phyloP scores from a whole-genome alignment of 2,329 filamentous ascomycete genomes.

The Claviceps spartinae region DNA sequence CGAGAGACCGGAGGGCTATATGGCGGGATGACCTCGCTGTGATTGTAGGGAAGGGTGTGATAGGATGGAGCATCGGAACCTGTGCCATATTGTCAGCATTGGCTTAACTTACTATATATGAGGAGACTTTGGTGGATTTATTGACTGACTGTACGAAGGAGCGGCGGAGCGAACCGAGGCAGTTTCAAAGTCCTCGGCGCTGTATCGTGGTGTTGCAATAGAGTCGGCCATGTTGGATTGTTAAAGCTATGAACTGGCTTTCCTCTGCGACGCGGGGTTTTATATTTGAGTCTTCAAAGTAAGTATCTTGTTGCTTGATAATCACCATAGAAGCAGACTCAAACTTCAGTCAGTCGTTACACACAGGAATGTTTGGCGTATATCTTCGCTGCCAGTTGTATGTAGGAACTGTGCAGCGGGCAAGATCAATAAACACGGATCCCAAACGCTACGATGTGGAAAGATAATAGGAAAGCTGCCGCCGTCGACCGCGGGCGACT shows the following conservation, averaged over 20 bases:
- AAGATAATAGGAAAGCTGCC: not conserved
- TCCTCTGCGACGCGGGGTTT: too few relatives aligned
- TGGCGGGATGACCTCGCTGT: constrained; percentile 31
- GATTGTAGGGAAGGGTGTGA: constrained; percentile 37
- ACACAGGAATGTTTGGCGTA: too few relatives aligned
- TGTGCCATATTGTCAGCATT: constrained; percentile 12
- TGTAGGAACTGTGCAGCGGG: not conserved
- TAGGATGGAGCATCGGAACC: constrained; percentile 54
- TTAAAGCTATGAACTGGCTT: too few relatives aligned
- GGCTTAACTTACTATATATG: not conserved
- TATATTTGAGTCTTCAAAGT: too few relatives aligned
- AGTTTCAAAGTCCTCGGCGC: constrained; percentile 49
- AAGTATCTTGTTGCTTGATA: too few relatives aligned
- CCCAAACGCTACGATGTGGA: not conserved
- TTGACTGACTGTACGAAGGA: constrained; percentile 49
- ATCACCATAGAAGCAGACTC: too few relatives aligned
- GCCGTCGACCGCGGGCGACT: not conserved
- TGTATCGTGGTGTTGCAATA: constrained; percentile 20
- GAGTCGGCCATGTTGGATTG: constrained; percentile 18
- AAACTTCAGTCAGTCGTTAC: too few relatives aligned
- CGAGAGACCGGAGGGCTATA: constrained; percentile 27
- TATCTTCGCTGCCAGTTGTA: too few relatives aligned
- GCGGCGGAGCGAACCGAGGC: constrained; percentile 52
- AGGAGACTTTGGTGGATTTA: not conserved
- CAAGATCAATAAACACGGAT: not conserved